Conservation (phyloP, 1,139 yeast genomes). For the Hansenula sp. region DNA sequence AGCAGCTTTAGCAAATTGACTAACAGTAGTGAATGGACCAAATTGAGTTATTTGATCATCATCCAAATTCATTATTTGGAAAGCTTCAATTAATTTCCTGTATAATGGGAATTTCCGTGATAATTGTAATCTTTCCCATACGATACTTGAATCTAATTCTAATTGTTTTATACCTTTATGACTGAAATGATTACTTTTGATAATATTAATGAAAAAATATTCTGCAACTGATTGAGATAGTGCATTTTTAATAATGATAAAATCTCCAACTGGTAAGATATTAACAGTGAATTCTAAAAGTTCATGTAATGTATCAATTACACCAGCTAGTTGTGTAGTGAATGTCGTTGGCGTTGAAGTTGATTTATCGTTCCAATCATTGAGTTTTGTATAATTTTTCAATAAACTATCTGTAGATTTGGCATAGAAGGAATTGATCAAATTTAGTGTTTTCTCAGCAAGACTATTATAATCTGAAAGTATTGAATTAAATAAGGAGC, state of each 20-base stretch:
- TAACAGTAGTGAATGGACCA: constrained; percentile 27
- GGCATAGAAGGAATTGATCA: constrained; percentile 42
- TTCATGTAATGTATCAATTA: constrained; percentile 9
- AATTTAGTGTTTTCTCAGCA: constrained; percentile 32
- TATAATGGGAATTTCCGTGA: constrained; percentile 29
- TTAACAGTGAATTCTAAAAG: constrained; percentile 26
- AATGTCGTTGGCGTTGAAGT: not conserved
- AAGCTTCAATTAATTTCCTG: constrained; percentile 37
- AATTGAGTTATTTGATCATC: constrained; percentile 33
- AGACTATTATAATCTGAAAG: constrained; percentile 43
- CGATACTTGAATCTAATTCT: constrained; percentile 42
- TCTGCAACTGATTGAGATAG: constrained; percentile 45
- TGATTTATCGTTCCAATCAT: constrained; percentile 22
- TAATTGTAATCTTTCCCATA: constrained; percentile 36
- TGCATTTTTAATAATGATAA: constrained; percentile 30
- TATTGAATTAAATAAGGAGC: constrained; percentile 51
- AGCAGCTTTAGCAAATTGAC: constrained; percentile 24
- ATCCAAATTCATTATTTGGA: constrained; percentile 31
- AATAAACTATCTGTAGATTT: constrained; percentile 46
- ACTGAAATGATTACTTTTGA: constrained; percentile 62
- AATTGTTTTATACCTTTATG: constrained; percentile 53
- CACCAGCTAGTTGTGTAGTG: not conserved
- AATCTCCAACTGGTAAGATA: constrained; percentile 34
- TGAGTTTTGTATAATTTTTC: constrained; percentile 45
- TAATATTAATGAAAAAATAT: constrained; percentile 51